phyloP scores from a whole-genome alignment of 805 yeast species.

The Pichia gijzeniarum region DNA sequence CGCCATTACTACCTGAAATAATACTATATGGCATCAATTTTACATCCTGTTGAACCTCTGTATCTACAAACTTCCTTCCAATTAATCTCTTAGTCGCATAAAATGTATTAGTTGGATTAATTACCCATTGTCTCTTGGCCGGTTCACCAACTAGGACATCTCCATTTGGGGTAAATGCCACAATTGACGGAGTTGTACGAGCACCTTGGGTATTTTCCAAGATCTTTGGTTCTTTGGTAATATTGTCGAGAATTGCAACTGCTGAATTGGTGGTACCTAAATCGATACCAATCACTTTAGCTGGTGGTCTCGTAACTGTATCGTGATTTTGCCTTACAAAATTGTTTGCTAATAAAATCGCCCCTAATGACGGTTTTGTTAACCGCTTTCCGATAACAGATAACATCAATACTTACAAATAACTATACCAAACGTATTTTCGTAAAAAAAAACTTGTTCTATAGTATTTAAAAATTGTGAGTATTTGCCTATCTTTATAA shows the following conservation, averaged over 20 bases:
- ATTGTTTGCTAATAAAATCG: background rate
- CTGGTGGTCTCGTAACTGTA: background rate
- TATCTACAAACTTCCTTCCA: slow-evolving; percentile 86
- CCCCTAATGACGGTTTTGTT: no score
- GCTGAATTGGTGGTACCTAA: slow-evolving; percentile 89
- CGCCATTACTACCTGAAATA: slow-evolving; percentile 79
- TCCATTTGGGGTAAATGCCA: slow-evolving; percentile 83
- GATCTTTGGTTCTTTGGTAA: slow-evolving; percentile 53
- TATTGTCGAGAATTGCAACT: slow-evolving; percentile 78
- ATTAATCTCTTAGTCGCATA: slow-evolving; percentile 93
- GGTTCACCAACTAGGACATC: slow-evolving; percentile 91
- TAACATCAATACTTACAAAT: no score
- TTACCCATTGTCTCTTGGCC: slow-evolving; percentile 94
- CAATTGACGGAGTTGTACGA: slow-evolving; percentile 88
- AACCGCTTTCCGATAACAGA: background rate
- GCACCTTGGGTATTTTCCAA: slow-evolving; percentile 74
- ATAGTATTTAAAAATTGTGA: no score
- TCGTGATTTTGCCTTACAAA: no score
- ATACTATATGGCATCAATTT: slow-evolving; percentile 86
- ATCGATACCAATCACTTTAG: slow-evolving; percentile 75
- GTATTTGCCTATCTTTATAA: no score
- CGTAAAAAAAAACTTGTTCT: no score
- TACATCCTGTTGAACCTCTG: slow-evolving; percentile 86
- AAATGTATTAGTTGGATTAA: slow-evolving; percentile 88
- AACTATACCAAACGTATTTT: no score